Evolutionary conservation across 352 stramenopile species (phyloP), one percentile per base, ranked within the genome.

Genomic region (Nothophytophthora sp.): DNA sequence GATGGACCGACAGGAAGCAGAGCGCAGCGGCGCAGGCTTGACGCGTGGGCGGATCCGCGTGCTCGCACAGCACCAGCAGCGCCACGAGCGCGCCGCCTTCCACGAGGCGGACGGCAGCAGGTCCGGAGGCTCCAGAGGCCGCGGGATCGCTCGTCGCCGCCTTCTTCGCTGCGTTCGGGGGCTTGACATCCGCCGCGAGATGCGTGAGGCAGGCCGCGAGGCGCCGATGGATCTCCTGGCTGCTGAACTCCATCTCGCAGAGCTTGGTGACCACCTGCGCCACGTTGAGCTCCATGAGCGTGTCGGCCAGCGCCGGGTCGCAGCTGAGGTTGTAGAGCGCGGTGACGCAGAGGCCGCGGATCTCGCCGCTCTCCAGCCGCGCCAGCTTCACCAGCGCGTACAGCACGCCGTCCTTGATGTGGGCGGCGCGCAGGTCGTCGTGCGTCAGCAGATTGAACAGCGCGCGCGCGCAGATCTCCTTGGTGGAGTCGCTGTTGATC

Each of bases 361-460:
- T 96, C 47, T 88, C 75, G 38, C 88, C 72, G 36, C 83, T 93
- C 37, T 95, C 84, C 7, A 94, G 78, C 2, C 86, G 63, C 9
- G 82, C 84, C 1, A 96, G 77, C 50, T 96, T 96, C 24, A 95
- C 75, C 4, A 96, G 73, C n/a, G 86, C 86, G 56, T 93, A 96
- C 38, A 96, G 29, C 13, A 95, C 84, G 19, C 86, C 86, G 24
- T 92, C 82, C 34, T 92, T 92, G 50, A 96, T 90, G 63, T 93
- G 88, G 13, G 73, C 67, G 46, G 86, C 76, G 15, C 84, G 81
- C 15, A 84, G 65, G 30, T 93, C 84, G 44, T 92, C 78, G 40
- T 95, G 85, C 1, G 78, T 88, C 32, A 96, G 73, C 42, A 96
- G 44, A 39, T 96, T 96, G 65, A 92, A 96, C 18, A 96, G 69